These are phyloP conservation scores for Bacidia rubella DNA, from an alignment of 495 filamentous ascomycete species.

Conservation along the genomic window DNA sequence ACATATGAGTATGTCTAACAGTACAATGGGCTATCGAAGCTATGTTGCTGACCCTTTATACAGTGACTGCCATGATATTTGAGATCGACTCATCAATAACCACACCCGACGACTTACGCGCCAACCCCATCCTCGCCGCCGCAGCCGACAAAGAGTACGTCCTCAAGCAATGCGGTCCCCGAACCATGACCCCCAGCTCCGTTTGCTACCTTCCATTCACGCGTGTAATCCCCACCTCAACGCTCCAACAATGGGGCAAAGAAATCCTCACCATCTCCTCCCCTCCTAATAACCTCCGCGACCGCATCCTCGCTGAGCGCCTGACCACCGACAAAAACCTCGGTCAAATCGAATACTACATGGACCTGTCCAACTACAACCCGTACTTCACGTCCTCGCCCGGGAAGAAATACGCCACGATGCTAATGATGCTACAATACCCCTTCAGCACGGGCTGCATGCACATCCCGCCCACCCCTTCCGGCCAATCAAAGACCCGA, in stretches of 20 bases:
- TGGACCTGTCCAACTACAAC: constrained; percentile 37
- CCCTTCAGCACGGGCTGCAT: constrained; percentile 37
- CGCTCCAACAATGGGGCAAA: constrained; percentile 8
- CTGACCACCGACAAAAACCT: constrained; percentile 22
- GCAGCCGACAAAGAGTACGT: constrained; percentile 26
- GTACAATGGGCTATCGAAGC: too few relatives aligned
- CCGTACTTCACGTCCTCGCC: constrained; percentile 26
- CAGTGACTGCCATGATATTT: constrained; percentile 33
- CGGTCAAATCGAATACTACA: constrained; percentile 39
- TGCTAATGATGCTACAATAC: constrained; percentile 41
- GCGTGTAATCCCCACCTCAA: constrained; percentile 19
- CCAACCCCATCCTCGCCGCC: constrained; percentile 21
- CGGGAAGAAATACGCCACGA: constrained; percentile 36
- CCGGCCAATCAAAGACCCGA: constrained; percentile 3
- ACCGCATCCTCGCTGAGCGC: constrained; percentile 21
- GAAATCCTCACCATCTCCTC: constrained; percentile 6
- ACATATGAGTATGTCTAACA: constrained; percentile 29
- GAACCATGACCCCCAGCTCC: constrained; percentile 29
- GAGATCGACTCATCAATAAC: constrained; percentile 30
- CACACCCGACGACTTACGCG: constrained; percentile 29
- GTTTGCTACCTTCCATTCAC: constrained; percentile 33
- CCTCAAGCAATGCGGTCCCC: constrained; percentile 22
- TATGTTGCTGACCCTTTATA: background rate
- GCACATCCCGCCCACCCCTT: constrained; percentile 25
- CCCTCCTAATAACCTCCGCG: background rate